Evolutionary conservation across 345 rosid species (phyloP), one percentile per base, ranked within the genome.

Genomic region (Populus alba): DNA sequence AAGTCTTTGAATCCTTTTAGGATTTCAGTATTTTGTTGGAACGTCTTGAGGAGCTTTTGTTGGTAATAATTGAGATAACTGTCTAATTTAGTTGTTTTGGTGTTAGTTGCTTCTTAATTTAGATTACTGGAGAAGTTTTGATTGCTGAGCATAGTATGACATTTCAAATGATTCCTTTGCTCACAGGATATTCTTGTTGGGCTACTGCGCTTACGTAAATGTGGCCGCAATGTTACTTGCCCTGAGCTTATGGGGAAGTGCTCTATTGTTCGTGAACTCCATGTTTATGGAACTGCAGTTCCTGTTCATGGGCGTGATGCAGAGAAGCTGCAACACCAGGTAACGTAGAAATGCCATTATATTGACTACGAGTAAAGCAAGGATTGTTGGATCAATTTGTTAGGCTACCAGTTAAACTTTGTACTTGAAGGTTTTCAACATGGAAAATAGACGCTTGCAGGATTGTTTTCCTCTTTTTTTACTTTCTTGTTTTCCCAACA

Each of bases 231-330:
- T 59, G 93, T 89, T 75, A 91, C 92, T 29, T 94, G 98, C 83
- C 98, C 97, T 41, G 98, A 97, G 85, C 94, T 94, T 33, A 87
- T 80, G 67, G 97, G 97, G 75, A 92, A 88, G 80, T 94, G 99
- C 77, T 94, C 97, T 10, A 90, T 97, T 78, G 93, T 97, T 62
- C 98, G 99, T 25, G 99, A 97, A 85, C 99, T 97, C 85, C 99
- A 97, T 79, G 97, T 97, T n/a, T 97, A 94, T 80, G 99, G 99
- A 83, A 94, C 99, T 73, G 98, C 99, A 71, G 99, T 97, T 79
- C 99, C 99, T 33, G 98, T 97, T 79, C 99, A 97, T 77, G 98
- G 97, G 68, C 91, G 99, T 55, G 97, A 97, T 4, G 90, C 95
- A 67, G 98, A 94, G 81, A 97, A 97, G 84, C 86, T 94, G 86